Evolutionary conservation across 2,329 filamentous ascomycete species (phyloP).

Genomic region (Talaromyces sp.): DNA sequence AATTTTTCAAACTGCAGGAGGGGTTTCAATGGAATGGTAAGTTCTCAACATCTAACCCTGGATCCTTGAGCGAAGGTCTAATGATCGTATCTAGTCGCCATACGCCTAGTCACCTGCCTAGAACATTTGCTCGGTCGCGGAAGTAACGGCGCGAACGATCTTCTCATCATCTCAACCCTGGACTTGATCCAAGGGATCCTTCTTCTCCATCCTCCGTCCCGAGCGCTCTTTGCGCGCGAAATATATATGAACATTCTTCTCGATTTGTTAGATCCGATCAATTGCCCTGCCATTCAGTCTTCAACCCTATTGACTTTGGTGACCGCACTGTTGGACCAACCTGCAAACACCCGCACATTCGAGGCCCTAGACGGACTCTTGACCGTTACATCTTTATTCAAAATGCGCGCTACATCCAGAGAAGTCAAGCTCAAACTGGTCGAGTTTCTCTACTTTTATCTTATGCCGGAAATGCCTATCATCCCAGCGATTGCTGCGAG

Average conservation of each 20-base stretch:
- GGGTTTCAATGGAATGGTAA: constrained; percentile 92
- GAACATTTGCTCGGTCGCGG: constrained; percentile 82
- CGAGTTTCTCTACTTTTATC: constrained; percentile 97
- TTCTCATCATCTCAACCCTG: constrained; percentile 81
- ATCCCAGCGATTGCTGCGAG: constrained; percentile 27
- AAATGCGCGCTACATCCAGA: constrained; percentile 75
- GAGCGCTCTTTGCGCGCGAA: constrained; percentile 80
- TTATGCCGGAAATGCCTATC: constrained; percentile 78
- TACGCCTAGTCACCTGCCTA: constrained; percentile 78
- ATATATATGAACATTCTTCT: constrained; percentile 95
- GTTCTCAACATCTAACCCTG: neutral
- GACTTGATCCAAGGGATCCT: constrained; percentile 86
- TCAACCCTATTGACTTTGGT: constrained; percentile 87
- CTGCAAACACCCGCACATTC: constrained; percentile 85
- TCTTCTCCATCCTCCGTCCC: constrained; percentile 84
- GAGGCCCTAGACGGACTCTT: constrained; percentile 88
- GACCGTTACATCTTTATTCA: constrained; percentile 89
- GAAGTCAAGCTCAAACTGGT: constrained; percentile 95
- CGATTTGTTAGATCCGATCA: constrained; percentile 87
- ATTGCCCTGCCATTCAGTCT: constrained; percentile 88
- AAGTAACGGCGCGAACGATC: constrained; percentile 76
- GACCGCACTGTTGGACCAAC: constrained; percentile 79
- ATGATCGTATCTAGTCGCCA: constrained; percentile 57
- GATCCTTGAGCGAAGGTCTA: neutral
- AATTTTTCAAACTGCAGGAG: constrained; percentile 96